phyloP scores from a whole-genome alignment of 441 rosid genomes.

The Euphorbia neoarborescens region DNA sequence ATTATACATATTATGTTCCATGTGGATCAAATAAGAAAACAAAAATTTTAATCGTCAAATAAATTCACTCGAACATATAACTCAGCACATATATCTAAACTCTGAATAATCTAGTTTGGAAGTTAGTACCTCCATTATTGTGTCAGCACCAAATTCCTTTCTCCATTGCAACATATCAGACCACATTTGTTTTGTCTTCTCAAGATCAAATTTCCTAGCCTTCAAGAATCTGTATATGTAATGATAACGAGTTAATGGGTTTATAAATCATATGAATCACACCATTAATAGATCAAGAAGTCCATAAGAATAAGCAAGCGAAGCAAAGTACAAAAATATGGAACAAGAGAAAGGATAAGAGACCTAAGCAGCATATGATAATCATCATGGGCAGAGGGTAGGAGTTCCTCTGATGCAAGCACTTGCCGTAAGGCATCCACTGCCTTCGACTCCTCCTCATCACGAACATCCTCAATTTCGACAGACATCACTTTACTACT shows the following conservation, averaged over 20 bases:
- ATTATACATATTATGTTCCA: not conserved
- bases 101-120: conserved; percentile 1
- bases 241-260: conserved; percentile 12
- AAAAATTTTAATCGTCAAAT: not conserved
- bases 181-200: conserved; percentile 86
- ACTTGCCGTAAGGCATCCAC: conserved; percentile 73
- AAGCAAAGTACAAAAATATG: not conserved
- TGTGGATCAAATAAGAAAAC: conserved; percentile 4
- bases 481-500: conserved; percentile 63
- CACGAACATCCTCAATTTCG: conserved; percentile 65
- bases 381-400: conserved; percentile 68
- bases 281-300: not conserved
- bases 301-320: not conserved
- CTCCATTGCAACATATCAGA: conserved; percentile 76
- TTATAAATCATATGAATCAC: not conserved
- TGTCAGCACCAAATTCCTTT: conserved; percentile 66
- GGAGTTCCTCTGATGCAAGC: conserved; percentile 56
- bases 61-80: conserved; percentile 1
- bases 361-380: conserved; percentile 78
- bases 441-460: conserved; percentile 57
- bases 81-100: not conserved
- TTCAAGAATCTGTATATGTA: conserved; percentile 49
- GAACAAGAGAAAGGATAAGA: not conserved
- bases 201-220: conserved; percentile 78
- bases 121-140: conserved; percentile 47